Evolutionary conservation across 2,329 filamentous ascomycete genomes (phyloP), one percentile per base, ranked within the genome.

Genomic region (Macroventuria anomochaeta): DNA sequence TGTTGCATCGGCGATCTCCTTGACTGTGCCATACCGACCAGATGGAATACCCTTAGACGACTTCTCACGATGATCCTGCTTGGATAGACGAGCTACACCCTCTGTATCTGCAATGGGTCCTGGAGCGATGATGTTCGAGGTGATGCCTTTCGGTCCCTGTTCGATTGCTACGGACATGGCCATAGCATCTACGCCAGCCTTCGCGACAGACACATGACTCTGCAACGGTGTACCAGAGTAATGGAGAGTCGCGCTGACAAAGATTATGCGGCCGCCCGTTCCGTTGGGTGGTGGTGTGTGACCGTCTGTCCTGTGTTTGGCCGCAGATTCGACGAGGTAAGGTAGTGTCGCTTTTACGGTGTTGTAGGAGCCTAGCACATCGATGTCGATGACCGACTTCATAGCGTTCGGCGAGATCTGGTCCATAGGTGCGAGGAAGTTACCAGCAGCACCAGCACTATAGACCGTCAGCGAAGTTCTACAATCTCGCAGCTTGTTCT

Each of bases 321-420:
- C 76, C 1, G 89, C 87, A n/a, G 91, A 96, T 64, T 85, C 82
- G 11, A 91, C 76, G 3, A 99, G 84, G 67, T 96, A 83, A 0
- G 91, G 91, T 28, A 97, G 79, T 1, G 91, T 95, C 3, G 93
- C 92, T 78, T 97, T 97, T 69, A 96, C 82, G 2, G 92, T 96
- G 79, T 97, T 96, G 79, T 90, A 99, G 13, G 90, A 96, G 26
- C 95, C 95, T 29, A 97, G 76, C 2, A 96, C 88, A 72, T 97
- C 95, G 69, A 99, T 99, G 57, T 97, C 95, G 67, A 97, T 93
- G 61, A 99, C 95, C 0, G 90, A 83, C 75, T 93, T 96, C 85
- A 99, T 96, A 3, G 91, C 95, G 71, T 97, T 97, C 53, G 89
- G 78, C 33, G 86, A 91, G 42, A 97, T 84, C 58, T 88, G 88